Base-by-base conservation (phyloP, 352 stramenopile genomes). In the Phytopythium montanum region DNA sequence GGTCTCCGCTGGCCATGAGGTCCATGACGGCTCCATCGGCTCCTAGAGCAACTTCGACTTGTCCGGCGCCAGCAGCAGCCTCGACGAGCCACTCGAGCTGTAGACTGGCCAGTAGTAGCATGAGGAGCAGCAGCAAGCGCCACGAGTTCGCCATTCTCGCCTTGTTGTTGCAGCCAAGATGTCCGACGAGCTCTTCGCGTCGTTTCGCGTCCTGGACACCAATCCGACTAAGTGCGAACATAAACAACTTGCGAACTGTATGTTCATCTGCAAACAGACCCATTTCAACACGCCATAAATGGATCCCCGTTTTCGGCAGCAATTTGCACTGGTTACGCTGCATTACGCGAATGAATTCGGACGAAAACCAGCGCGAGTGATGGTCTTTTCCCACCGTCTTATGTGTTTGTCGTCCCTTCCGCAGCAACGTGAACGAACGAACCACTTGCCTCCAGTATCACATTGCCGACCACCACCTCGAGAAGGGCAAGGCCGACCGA, bases 41-140 rank as follows among this genome's bases (percentile, higher is more conserved):
- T 16, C 6, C 56, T 33, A 74, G 1, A 1, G 39, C 39, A 21
- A 74, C 63, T 56, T 74, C 67, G 9, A 69, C 46, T 0, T 31
- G 23, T 12, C 16, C 25, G 31, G 12, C 31, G 5, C 14, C 28
- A 28, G 28, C 28, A 28, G 13, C 19, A 16, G 3, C 16, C 0
- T 9, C 23, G 5, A 19, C 8, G 8, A 13, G 8, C 21, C 9
- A 50, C 2, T 8, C 8, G 2, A 10, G 31, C 2, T 7, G 2
- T 23, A 33, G 44, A 12, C 9, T 9, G 10, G 14, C 23, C 8
- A 51, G 8, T 13, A 33, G 21, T 6, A 51, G n/a, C 5, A n/a
- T 3, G 6, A 26, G 6, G 12, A 51, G 23, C 2, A n/a, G 23
- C 12, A n/a, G 18, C 6, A 5, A 19, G 21, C 2, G 9, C 12